Conservation (phyloP, 495 filamentous ascomycete species). For the Aspergillus conjunctus region DNA sequence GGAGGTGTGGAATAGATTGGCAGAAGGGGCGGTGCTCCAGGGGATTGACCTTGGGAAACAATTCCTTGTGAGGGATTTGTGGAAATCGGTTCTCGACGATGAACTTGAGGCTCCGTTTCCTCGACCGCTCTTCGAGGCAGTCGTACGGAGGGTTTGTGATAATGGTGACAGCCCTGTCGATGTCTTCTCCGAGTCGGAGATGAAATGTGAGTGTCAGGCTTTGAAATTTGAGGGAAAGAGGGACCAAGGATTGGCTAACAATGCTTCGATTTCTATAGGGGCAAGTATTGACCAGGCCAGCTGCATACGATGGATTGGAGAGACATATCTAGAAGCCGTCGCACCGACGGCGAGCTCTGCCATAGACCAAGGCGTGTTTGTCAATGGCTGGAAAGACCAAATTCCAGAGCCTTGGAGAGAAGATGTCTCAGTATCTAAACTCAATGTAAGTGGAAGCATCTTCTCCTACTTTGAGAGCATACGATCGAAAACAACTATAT, state of each 20-base stretch:
- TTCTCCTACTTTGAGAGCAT: not conserved
- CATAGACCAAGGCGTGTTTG: slow-evolving; percentile 49
- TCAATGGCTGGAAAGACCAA: slow-evolving; percentile 57
- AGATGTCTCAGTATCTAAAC: slow-evolving; percentile 47
- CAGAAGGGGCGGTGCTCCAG: slow-evolving; percentile 49
- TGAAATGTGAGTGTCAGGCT: slow-evolving; percentile 44
- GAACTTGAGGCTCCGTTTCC: slow-evolving; percentile 44
- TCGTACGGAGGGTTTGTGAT: slow-evolving; percentile 44
- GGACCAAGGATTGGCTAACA: slow-evolving; percentile 7
- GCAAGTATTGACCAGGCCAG: slow-evolving; percentile 48
- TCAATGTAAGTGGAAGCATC: slow-evolving; percentile 39
- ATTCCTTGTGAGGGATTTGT: slow-evolving; percentile 51
- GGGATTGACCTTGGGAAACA: slow-evolving; percentile 47
- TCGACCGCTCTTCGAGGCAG: slow-evolving; percentile 42
- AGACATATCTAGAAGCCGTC: slow-evolving; percentile 52
- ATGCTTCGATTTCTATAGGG: slow-evolving; percentile 33
- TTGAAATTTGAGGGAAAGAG: not conserved
- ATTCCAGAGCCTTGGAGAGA: slow-evolving; percentile 61
- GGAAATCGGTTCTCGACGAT: slow-evolving; percentile 51
- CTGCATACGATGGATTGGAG: slow-evolving; percentile 54
- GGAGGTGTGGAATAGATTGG: slow-evolving; percentile 49
- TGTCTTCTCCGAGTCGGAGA: slow-evolving; percentile 22
- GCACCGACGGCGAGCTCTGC: slow-evolving; percentile 40
- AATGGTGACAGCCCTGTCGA: slow-evolving; percentile 23
- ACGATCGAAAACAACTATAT: not conserved